These are phyloP conservation scores for cucumber (Cucumis sativus) DNA, from an alignment of 306 rosid species.

Conservation along the genomic window Cucumber_9930_V3 NC_026659.2:5970501-5971000, in stretches of 20 bases:
- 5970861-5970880: no score
- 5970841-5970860: neutral
- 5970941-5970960: no score
- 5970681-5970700: neutral
- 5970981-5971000: constrained; percentile 84
- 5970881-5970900: no score
- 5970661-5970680: neutral
- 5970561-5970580: neutral
- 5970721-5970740: neutral
- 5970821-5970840: neutral
- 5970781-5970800: constrained; percentile 10
- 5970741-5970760: neutral
- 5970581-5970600: neutral
- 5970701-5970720: neutral
- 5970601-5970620: neutral
- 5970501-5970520: no score
- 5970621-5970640: neutral
- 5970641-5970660: neutral
- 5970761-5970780: constrained; percentile 24
- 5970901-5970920: no score
- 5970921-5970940: no score
- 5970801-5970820: neutral
- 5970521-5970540: no score
- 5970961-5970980: constrained; percentile 55
- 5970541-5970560: no score